Evolutionary conservation across 129 eudicot species (phyloP).

Genomic region (Gnaphalium uliginosum): DNA sequence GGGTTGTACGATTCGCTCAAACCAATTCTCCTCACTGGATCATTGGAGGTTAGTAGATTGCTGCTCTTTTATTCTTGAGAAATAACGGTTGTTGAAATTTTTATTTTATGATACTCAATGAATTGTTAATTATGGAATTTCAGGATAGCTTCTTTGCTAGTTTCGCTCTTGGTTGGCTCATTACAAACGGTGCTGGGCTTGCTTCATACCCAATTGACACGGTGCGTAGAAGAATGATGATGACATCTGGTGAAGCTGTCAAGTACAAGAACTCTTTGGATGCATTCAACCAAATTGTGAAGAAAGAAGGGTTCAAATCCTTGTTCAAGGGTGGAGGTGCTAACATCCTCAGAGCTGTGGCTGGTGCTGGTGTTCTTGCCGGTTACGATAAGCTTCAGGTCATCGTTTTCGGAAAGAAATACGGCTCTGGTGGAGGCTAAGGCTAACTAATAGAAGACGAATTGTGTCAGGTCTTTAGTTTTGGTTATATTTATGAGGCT

Average conservation of each 20-base stretch:
- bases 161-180: neutral
- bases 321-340: slow-evolving; percentile 1
- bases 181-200: slow-evolving; percentile 3
- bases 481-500: neutral
- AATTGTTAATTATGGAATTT: neutral
- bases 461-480: neutral
- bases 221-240: neutral
- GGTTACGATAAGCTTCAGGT: slow-evolving; percentile 7
- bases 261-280: slow-evolving; percentile 4
- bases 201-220: slow-evolving; percentile 8
- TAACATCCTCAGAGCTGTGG: neutral
- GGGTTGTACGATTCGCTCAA: neutral
- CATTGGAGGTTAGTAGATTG: neutral
- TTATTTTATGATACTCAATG: neutral
- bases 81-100: neutral
- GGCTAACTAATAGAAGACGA: neutral
- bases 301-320: neutral
- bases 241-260: slow-evolving; percentile 4
- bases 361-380: neutral
- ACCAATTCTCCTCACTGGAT: neutral
- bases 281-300: neutral
- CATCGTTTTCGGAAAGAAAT: neutral
- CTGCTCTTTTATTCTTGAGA: neutral
- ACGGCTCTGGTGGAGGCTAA: neutral
- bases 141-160: slow-evolving; percentile 1